phyloP scores from a whole-genome alignment of 2,329 filamentous ascomycete genomes.

The Cladosporium halotolerans region DNA sequence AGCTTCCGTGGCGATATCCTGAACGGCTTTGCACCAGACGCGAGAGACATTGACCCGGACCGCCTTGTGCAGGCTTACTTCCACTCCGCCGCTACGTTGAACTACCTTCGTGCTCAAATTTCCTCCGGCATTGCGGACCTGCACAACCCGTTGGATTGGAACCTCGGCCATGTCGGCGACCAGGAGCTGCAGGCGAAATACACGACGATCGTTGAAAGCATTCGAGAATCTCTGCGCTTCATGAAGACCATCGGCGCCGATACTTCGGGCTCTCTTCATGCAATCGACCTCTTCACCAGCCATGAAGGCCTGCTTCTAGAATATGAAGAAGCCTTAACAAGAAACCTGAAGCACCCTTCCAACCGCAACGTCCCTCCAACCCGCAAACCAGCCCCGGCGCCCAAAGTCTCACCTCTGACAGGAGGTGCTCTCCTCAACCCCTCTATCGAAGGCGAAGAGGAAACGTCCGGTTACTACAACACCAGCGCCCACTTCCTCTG shows the following conservation, averaged over 20 bases:
- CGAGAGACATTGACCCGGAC: conserved; percentile 72
- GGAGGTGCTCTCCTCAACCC: conserved; percentile 17
- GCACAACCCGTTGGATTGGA: conserved; percentile 91
- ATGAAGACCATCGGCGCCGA: conserved; percentile 90
- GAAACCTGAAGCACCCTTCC: conserved; percentile 61
- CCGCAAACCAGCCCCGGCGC: conserved; percentile 6
- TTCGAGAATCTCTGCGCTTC: conserved; percentile 88
- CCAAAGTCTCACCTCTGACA: conserved; percentile 19
- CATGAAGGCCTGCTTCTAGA: conserved; percentile 92
- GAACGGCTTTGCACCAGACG: conserved; percentile 75
- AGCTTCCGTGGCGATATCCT: conserved; percentile 94
- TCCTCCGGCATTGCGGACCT: conserved; percentile 87
- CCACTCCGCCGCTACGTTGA: conserved; percentile 88
- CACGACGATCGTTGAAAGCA: conserved; percentile 72
- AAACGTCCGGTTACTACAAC: conserved; percentile 70
- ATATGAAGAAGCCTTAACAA: conserved; percentile 84
- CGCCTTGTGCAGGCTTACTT: conserved; percentile 89
- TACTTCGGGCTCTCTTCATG: conserved; percentile 75
- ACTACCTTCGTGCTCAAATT: conserved; percentile 81
- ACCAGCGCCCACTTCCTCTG: conserved; percentile 96
- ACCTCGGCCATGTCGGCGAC: conserved; percentile 82
- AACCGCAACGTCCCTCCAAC: conserved; percentile 31
- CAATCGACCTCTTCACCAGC: conserved; percentile 89
- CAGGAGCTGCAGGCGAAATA: conserved; percentile 80
- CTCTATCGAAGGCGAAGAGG: conserved; percentile 12